Percentiles rank a stretch among this genome's conserved stretches.
These are phyloP conservation scores for Sugiyamaella americana DNA, from an alignment of 805 yeast species.

Conservation along the genomic window DNA sequence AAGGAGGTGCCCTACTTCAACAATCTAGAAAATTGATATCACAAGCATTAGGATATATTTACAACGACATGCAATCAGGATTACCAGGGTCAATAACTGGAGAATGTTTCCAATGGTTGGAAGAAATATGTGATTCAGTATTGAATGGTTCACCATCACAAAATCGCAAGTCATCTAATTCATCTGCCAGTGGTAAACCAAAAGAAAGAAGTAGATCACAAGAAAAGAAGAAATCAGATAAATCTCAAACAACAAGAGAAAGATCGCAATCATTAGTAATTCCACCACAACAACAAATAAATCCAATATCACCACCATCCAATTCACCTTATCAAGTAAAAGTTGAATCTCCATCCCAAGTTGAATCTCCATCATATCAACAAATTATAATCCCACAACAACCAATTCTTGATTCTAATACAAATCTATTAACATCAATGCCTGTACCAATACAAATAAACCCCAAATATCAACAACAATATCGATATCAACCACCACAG, in stretches of 20 bases:
- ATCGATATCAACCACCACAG: background rate
- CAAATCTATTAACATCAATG: background rate
- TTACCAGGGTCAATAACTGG: conserved; percentile 21
- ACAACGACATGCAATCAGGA: conserved; percentile 19
- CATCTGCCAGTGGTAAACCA: background rate
- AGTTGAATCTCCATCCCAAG: background rate
- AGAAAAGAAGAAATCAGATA: background rate
- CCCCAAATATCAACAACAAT: background rate
- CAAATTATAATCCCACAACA: background rate
- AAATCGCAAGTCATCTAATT: background rate
- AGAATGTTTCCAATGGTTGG: conserved; percentile 18
- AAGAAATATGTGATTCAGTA: conserved; percentile 19
- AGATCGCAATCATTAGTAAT: no score
- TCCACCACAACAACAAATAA: background rate
- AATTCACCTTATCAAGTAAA: background rate
- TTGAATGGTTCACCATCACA: conserved; percentile 8
- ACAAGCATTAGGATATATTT: conserved; percentile 20
- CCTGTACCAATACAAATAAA: background rate
- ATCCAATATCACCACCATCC: background rate
- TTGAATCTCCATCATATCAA: background rate
- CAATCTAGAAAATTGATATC: conserved; percentile 55
- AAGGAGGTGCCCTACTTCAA: conserved; percentile 74
- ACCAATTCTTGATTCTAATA: background rate
- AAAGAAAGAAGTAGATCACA: background rate
- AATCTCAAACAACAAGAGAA: background rate